These are phyloP conservation scores for Thecaphora thlaspeos DNA, from an alignment of 1,284 basidiomycete genomes.

Conservation along the genomic window DNA sequence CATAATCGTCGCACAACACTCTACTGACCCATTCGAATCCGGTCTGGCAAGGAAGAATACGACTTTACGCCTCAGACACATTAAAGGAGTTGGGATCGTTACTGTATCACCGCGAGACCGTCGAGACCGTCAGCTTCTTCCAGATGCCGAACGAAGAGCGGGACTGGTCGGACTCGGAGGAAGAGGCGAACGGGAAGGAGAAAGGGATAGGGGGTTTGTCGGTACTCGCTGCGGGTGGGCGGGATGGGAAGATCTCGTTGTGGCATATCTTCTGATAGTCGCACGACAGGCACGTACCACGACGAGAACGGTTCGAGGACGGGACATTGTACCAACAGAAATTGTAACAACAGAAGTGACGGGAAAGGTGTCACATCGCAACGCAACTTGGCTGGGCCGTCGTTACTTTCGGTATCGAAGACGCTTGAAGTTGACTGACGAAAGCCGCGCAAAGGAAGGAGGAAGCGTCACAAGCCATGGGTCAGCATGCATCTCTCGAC, in stretches of 20 bases:
- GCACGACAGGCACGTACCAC: not conserved
- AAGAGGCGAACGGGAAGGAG: too few relatives aligned
- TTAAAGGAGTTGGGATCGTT: slow-evolving; percentile 10
- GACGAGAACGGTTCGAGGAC: not conserved
- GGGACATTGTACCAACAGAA: not conserved
- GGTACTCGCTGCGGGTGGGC: slow-evolving; percentile 19
- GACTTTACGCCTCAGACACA: slow-evolving; percentile 4
- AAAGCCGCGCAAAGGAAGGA: not conserved
- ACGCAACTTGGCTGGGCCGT: not conserved
- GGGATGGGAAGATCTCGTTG: slow-evolving; percentile 30
- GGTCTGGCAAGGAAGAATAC: slow-evolving; percentile 4
- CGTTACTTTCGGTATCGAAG: slow-evolving; percentile 51
- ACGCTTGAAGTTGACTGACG: slow-evolving; percentile 53
- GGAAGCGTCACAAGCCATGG: too few relatives aligned
- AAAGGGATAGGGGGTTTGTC: too few relatives aligned
- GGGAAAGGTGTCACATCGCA: not conserved
- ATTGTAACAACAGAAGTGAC: not conserved
- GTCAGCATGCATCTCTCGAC: too few relatives aligned
- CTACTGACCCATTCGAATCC: not conserved
- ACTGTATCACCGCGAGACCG: slow-evolving; percentile 23
- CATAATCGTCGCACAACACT: not conserved
- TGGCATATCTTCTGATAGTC: slow-evolving; percentile 21
- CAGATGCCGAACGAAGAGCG: not conserved
- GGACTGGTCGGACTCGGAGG: not conserved
- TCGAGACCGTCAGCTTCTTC: slow-evolving; percentile 16